Evolutionary conservation across 2,329 filamentous ascomycete species (phyloP).

Genomic region (Zymoseptoria passerinii): DNA sequence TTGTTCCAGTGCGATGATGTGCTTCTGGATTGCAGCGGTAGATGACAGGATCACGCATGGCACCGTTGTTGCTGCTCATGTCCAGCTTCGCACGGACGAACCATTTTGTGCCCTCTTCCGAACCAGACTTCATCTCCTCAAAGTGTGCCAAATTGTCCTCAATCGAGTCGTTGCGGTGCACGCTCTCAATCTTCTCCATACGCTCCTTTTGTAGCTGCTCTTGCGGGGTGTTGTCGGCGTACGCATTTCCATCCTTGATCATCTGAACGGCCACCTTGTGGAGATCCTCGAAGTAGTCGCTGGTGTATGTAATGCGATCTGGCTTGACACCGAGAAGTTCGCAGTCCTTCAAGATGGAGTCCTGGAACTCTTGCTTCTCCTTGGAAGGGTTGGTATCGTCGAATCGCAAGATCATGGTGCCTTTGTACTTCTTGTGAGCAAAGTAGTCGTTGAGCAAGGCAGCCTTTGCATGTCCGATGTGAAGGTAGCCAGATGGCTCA

Average conservation of each 20-base stretch:
- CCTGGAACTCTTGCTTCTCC: constrained; percentile 93
- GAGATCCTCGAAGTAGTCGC: constrained; percentile 89
- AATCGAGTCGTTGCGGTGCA: constrained; percentile 65
- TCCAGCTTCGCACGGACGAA: constrained; percentile 95
- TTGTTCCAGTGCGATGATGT: constrained; percentile 70
- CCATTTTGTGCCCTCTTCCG: constrained; percentile 69
- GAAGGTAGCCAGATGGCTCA: constrained; percentile 90
- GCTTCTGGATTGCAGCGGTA: constrained; percentile 76
- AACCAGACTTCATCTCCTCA: constrained; percentile 86
- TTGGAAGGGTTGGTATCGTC: constrained; percentile 97
- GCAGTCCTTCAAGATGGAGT: constrained; percentile 86
- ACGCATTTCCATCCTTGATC: constrained; percentile 80
- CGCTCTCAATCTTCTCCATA: constrained; percentile 73
- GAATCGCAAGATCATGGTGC: constrained; percentile 82
- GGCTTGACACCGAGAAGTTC: constrained; percentile 85
- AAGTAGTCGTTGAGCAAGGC: constrained; percentile 95
- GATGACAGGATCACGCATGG: constrained; percentile 92
- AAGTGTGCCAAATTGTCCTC: constrained; percentile 83
- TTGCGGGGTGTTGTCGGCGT: constrained; percentile 88
- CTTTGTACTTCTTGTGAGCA: constrained; percentile 84
- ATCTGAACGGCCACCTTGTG: constrained; percentile 78
- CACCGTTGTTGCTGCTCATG: constrained; percentile 85
- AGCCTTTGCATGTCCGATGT: constrained; percentile 93
- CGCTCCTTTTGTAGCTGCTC: constrained; percentile 81
- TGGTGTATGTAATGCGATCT: constrained; percentile 79